A percentile compares a stretch with the other conserved stretches of the same genome.
These are phyloP conservation scores for Xerocomellus intermedius DNA, from an alignment of 768 basidiomycete genomes.

Conservation along the genomic window DNA sequence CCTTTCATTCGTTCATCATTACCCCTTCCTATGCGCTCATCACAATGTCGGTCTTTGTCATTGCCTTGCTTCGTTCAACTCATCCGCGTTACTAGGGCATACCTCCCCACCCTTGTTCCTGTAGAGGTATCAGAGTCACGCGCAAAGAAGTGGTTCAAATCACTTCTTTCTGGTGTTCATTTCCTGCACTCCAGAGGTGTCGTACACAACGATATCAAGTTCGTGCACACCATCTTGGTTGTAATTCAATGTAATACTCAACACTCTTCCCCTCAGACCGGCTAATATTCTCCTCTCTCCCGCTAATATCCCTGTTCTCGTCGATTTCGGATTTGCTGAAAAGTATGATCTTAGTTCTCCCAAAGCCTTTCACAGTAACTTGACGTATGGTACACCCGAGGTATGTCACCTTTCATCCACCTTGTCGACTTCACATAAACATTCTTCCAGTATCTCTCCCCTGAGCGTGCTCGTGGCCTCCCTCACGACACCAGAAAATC, in stretches of 20 bases:
- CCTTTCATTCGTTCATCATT: conserved; percentile 92
- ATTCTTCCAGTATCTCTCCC: conserved; percentile 73
- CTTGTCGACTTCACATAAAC: not conserved
- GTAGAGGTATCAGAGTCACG: conserved; percentile 81
- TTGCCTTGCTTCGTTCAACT: conserved; percentile 3
- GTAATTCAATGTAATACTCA: not conserved
- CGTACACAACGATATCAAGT: conserved; percentile 96
- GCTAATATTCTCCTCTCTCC: conserved; percentile 88
- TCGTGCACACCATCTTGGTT: conserved; percentile 26
- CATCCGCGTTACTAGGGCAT: conserved; percentile 57
- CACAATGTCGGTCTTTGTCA: conserved; percentile 67
- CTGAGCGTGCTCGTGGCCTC: conserved; percentile 84
- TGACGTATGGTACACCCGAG: conserved; percentile 91
- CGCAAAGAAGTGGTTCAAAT: conserved; percentile 80
- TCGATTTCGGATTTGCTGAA: conserved; percentile 97
- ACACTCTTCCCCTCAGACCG: conserved; percentile 48
- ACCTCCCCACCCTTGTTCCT: conserved; percentile 80
- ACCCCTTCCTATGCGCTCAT: conserved; percentile 88
- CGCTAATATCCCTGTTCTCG: conserved; percentile 79
- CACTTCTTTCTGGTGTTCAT: conserved; percentile 76
- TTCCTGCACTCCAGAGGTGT: conserved; percentile 83
- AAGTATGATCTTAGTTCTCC: conserved; percentile 64
- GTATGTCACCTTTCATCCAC: conserved; percentile 36
- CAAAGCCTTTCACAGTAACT: conserved; percentile 76
- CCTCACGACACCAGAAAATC: conserved; percentile 93